Evolutionary conservation across 352 stramenopile species (phyloP).

Genomic region (Phytopythium delawarense): DNA sequence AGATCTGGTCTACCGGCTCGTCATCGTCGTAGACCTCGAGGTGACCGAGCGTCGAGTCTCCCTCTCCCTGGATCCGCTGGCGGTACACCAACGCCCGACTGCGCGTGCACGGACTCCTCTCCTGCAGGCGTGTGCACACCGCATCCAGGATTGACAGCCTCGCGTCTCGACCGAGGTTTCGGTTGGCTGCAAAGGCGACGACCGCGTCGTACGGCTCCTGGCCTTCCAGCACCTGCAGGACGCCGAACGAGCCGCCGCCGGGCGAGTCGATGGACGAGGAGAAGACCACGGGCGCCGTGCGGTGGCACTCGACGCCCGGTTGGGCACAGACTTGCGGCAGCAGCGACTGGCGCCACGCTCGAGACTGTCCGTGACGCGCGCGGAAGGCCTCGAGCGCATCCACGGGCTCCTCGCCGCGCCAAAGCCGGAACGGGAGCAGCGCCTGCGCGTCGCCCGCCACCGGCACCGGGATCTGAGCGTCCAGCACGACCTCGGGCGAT

Average conservation of each 20-base stretch:
- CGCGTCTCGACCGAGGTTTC: conserved; percentile 23
- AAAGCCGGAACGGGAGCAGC: conserved; percentile 22
- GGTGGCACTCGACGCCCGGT: conserved; percentile 33
- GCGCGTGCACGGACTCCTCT: conserved; percentile 30
- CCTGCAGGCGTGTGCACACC: conserved; percentile 27
- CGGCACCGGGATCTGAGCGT: conserved; percentile 4
- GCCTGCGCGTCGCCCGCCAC: not conserved
- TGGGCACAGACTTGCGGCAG: conserved; percentile 35
- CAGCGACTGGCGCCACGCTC: conserved; percentile 31
- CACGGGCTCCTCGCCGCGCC: conserved; percentile 41
- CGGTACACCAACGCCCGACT: conserved; percentile 36
- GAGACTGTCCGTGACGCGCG: conserved; percentile 23
- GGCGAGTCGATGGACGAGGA: conserved; percentile 30
- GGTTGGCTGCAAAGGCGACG: conserved; percentile 28
- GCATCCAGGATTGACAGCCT: conserved; percentile 33
- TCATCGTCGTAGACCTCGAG: conserved; percentile 65
- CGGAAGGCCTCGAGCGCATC: conserved; percentile 53
- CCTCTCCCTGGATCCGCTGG: conserved; percentile 33
- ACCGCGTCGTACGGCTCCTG: conserved; percentile 50
- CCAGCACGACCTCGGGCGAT: not conserved
- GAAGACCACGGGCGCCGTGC: conserved; percentile 35
- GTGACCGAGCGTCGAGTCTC: conserved; percentile 24
- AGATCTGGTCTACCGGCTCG: conserved; percentile 67
- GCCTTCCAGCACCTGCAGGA: conserved; percentile 46
- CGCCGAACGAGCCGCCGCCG: conserved; percentile 22